Evolutionary conservation across 257 asterid genomes (phyloP).

Genomic region (Plantago ovata): DNA sequence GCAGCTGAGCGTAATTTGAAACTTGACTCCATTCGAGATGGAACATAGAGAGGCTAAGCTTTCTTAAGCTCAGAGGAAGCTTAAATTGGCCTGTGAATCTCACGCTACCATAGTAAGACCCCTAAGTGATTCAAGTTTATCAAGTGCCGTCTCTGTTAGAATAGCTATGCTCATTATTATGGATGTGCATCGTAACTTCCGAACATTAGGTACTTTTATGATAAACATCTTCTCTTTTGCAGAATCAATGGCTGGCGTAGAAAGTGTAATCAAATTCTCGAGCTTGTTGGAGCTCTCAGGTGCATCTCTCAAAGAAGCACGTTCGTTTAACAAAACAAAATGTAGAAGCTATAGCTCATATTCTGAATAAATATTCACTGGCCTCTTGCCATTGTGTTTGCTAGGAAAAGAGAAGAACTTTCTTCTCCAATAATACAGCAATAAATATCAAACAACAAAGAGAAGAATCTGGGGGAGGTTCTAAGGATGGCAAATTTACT

Average conservation of each 20-base stretch:
- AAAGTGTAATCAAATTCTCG: background rate
- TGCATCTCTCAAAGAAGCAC: background rate
- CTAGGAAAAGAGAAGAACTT: too few species aligned
- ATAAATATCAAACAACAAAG: too few species aligned
- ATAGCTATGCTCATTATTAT: background rate
- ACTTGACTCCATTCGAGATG: background rate
- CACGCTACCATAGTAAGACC: background rate
- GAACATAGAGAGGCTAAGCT: background rate
- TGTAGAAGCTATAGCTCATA: too few species aligned
- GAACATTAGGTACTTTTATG: background rate
- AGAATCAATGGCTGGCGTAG: background rate
- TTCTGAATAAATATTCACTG: too few species aligned
- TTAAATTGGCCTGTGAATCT: background rate
- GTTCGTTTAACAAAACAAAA: too few species aligned
- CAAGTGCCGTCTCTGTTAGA: background rate
- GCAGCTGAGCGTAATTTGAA: background rate
- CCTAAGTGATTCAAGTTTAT: conserved; percentile 1
- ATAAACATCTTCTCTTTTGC: background rate
- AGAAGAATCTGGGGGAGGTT: too few species aligned
- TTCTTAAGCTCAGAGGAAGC: background rate
- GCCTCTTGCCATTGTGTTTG: too few species aligned
- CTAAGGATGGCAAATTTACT: too few species aligned
- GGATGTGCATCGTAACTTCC: background rate
- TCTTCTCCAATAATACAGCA: too few species aligned
- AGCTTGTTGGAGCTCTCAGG: background rate